Conservation (phyloP, 2,329 filamentous ascomycete species). For the Cadophora luteo-olivacea region DNA sequence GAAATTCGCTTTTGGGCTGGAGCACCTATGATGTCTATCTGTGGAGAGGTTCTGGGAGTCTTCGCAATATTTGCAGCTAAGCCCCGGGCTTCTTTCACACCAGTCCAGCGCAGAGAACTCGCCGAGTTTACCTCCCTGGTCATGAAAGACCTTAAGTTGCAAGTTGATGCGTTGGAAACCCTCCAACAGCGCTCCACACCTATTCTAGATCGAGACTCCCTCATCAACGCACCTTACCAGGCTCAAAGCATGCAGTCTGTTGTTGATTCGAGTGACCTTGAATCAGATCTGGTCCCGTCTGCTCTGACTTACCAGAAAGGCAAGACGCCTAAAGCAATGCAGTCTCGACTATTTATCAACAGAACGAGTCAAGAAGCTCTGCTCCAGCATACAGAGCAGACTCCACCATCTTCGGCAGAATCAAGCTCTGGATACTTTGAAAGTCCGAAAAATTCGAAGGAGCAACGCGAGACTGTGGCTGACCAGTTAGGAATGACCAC, state of each 20-base stretch:
- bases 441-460: background rate
- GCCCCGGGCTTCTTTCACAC: conserved; percentile 40
- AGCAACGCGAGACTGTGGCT: background rate
- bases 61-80: conserved; percentile 43
- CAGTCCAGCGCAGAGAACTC: conserved; percentile 39
- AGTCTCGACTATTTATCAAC: background rate
- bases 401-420: conserved; percentile 25
- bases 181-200: conserved; percentile 24
- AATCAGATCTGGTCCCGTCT: conserved; percentile 17
- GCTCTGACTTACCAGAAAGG: conserved; percentile 17
- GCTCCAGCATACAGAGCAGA: conserved; percentile 12
- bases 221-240: conserved; percentile 18
- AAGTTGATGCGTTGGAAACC: conserved; percentile 17
- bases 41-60: conserved; percentile 43
- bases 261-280: background rate
- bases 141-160: conserved; percentile 31
- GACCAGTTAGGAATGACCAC: conserved; percentile 44
- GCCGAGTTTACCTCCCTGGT: conserved; percentile 38
- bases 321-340: conserved; percentile 15
- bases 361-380: conserved; percentile 4
- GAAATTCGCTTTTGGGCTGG: conserved; percentile 48
- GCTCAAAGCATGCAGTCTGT: background rate
- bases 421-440: conserved; percentile 5
- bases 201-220: conserved; percentile 26
- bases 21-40: conserved; percentile 44